These are phyloP conservation scores for Vigna unguiculata DNA, from an alignment of 306 rosid genomes.

Conservation along the genomic window DNA sequence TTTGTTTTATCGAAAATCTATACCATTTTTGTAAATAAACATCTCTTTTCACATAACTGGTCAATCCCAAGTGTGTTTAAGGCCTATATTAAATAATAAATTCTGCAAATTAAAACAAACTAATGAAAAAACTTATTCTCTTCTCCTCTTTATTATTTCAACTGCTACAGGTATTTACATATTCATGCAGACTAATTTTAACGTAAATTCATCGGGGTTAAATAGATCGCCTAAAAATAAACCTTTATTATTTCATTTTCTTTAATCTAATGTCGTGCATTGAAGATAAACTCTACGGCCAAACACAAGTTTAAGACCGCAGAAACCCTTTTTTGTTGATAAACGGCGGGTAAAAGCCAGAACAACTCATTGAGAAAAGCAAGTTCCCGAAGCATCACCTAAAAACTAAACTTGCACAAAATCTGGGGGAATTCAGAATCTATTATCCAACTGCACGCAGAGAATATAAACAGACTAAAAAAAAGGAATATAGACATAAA, in stretches of 20 bases:
- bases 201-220: not conserved
- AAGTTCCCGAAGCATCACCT: not conserved
- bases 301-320: not conserved
- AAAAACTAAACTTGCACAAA: not conserved
- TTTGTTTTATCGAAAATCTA: too few relatives aligned
- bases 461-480: not conserved
- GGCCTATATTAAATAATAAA: too few relatives aligned
- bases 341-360: not conserved
- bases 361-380: not conserved
- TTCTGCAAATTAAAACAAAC: too few relatives aligned
- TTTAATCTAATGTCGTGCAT: not conserved
- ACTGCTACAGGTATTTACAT: too few relatives aligned
- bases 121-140: too few relatives aligned
- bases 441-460: not conserved
- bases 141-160: too few relatives aligned
- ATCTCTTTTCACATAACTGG: too few relatives aligned
- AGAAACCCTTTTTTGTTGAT: not conserved
- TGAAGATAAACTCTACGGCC: not conserved
- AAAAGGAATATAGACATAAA: not conserved
- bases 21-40: too few relatives aligned
- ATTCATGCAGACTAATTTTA: not conserved
- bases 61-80: too few relatives aligned
- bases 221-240: too few relatives aligned
- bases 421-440: not conserved
- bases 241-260: not conserved